phyloP scores from a whole-genome alignment of 257 asterid genomes.

The Solanum chiquidenum region DNA sequence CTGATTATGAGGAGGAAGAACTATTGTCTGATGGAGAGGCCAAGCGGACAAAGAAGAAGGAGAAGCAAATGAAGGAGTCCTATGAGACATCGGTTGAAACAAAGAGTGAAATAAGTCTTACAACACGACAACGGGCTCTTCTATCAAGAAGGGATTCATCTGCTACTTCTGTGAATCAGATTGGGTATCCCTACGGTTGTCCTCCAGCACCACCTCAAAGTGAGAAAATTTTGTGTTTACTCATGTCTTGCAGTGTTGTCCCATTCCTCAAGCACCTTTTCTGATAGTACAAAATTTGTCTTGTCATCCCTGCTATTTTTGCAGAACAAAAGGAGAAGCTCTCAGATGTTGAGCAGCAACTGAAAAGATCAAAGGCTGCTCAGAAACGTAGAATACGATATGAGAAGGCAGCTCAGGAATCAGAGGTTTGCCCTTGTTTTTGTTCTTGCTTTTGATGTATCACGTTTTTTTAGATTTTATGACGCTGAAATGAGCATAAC shows the following conservation, averaged over 20 bases:
- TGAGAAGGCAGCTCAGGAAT: constrained; percentile 32
- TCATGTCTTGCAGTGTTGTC: neutral
- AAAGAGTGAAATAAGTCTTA: constrained; percentile 67
- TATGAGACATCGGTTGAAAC: constrained; percentile 48
- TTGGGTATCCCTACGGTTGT: constrained; percentile 32
- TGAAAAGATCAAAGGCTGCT: constrained; percentile 32
- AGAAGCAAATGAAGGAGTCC: constrained; percentile 46
- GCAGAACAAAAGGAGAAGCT: constrained; percentile 36
- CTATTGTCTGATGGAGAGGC: constrained; percentile 37
- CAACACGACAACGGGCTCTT: constrained; percentile 71
- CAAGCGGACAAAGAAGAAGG: constrained; percentile 38
- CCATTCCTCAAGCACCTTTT: neutral
- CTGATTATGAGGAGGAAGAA: constrained; percentile 34
- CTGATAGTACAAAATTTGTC: neutral
- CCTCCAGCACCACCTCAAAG: constrained; percentile 36
- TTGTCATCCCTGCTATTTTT: neutral
- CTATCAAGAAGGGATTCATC: constrained; percentile 24
- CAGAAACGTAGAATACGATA: constrained; percentile 29
- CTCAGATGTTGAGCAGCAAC: constrained; percentile 33
- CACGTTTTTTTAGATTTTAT: neutral
- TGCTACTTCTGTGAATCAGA: constrained; percentile 13
- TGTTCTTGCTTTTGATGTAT: neutral
- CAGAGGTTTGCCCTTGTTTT: constrained; percentile 18
- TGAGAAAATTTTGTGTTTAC: constrained; percentile 4
- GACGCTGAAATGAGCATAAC: neutral